phyloP scores from a whole-genome alignment of 176 grass and related monocot genomes.

The Carex cristatella region DNA sequence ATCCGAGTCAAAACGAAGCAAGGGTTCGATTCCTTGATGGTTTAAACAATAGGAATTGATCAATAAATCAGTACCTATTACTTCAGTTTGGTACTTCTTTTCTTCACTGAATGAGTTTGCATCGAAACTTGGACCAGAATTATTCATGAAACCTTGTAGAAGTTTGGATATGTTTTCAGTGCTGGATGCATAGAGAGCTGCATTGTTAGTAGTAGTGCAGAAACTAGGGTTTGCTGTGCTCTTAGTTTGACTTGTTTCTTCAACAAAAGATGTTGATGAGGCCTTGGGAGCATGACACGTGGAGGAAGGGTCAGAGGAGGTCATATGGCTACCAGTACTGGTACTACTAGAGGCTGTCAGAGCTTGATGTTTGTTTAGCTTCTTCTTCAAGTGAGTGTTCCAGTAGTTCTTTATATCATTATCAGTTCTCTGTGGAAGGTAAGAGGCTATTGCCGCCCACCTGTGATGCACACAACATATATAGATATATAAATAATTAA shows the following conservation, averaged over 20 bases:
- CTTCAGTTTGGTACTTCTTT: slow-evolving; percentile 6
- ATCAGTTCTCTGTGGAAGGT: slow-evolving; percentile 79
- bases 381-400: slow-evolving; percentile 95
- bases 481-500: neutral
- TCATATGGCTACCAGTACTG: slow-evolving; percentile 10
- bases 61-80: neutral
- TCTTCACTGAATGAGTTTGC: slow-evolving; percentile 22
- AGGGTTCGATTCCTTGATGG: neutral
- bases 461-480: slow-evolving; percentile 10
- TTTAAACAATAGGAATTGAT: neutral
- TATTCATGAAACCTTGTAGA: slow-evolving; percentile 53
- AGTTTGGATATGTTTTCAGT: slow-evolving; percentile 73
- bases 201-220: neutral
- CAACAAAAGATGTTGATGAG: slow-evolving; percentile 9
- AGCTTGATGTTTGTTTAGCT: slow-evolving; percentile 56
- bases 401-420: slow-evolving; percentile 98
- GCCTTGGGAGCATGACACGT: neutral
- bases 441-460: slow-evolving; percentile 79
- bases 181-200: slow-evolving; percentile 47
- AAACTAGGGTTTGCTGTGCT: neutral
- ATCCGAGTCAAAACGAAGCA: slow-evolving; percentile 24
- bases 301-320: neutral
- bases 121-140: slow-evolving; percentile 12
- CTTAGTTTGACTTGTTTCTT: slow-evolving; percentile 15
- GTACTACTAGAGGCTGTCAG: slow-evolving; percentile 27